Evolutionary conservation across 2,329 filamentous ascomycete genomes (phyloP).

Genomic region (Ceratocystis smalleyi): DNA sequence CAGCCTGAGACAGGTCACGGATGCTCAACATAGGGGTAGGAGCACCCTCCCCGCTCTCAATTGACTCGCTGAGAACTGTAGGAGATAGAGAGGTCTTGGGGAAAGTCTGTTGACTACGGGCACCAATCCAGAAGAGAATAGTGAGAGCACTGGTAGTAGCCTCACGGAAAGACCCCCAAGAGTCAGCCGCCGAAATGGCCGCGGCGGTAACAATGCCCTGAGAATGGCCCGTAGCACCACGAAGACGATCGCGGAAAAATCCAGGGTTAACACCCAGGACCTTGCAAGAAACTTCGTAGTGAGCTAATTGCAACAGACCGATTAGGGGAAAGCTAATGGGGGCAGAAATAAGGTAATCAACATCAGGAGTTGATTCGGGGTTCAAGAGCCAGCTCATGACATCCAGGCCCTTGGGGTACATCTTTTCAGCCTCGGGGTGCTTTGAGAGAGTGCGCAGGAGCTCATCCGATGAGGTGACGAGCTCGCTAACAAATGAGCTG

Average conservation of each 20-base stretch:
- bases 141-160: conserved; percentile 67
- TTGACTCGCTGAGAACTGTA: conserved; percentile 77
- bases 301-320: conserved; percentile 84
- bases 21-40: conserved; percentile 98
- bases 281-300: conserved; percentile 90
- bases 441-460: conserved; percentile 73
- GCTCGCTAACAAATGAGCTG: conserved; percentile 73
- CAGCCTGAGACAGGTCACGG: conserved; percentile 70
- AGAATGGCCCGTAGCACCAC: conserved; percentile 86
- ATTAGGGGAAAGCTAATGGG: conserved; percentile 94
- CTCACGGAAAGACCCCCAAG: conserved; percentile 82
- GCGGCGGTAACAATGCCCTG: conserved; percentile 92
- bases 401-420: conserved; percentile 94
- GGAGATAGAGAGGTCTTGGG: conserved; percentile 88
- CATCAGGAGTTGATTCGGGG: conserved; percentile 76
- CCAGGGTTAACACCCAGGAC: conserved; percentile 80
- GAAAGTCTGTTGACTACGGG: conserved; percentile 92
- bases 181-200: conserved; percentile 74
- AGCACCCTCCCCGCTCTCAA: conserved; percentile 84
- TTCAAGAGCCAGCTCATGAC: conserved; percentile 86
- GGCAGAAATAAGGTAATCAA: conserved; percentile 85
- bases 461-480: conserved; percentile 67
- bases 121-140: conserved; percentile 96
- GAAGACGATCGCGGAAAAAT: conserved; percentile 67
- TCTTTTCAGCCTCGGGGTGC: conserved; percentile 77